phyloP scores from a whole-genome alignment of 495 filamentous ascomycete species.

The Annulohypoxylon moriforme region DNA sequence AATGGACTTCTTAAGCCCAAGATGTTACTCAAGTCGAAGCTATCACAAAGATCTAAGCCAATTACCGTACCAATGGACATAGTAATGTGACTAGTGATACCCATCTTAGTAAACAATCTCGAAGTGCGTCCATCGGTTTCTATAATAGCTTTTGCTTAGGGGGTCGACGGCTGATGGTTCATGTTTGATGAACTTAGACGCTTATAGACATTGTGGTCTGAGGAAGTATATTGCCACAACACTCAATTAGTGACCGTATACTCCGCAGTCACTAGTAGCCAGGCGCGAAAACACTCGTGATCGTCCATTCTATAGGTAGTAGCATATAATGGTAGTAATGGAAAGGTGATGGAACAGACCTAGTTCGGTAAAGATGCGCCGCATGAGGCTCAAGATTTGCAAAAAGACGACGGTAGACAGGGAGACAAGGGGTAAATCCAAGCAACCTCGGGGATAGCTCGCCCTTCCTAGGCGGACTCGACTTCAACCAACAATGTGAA shows the following conservation, averaged over 20 bases:
- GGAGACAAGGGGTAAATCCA: neutral
- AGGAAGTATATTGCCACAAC: slow-evolving; percentile 5
- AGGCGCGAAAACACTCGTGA: neutral
- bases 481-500: neutral
- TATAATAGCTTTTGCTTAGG: neutral
- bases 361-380: slow-evolving; percentile 1
- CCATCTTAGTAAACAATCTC: neutral
- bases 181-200: neutral
- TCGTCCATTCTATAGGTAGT: neutral
- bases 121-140: neutral
- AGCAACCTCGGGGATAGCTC: slow-evolving; percentile 1
- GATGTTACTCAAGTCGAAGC: neutral
- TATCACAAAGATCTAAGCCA: neutral
- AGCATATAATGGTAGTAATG: neutral
- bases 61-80: neutral
- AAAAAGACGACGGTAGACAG: neutral
- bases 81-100: neutral
- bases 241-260: neutral
- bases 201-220: neutral
- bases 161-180: too few relatives aligned
- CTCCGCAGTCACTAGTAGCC: neutral
- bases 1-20: slow-evolving; percentile 4
- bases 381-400: slow-evolving; percentile 11
- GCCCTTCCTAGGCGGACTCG: neutral
- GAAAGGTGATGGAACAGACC: neutral